A percentile compares a stretch with the other conserved stretches of the same genome.
Conservation (phyloP, 345 rosid species). For the Brassica cretica region DNA sequence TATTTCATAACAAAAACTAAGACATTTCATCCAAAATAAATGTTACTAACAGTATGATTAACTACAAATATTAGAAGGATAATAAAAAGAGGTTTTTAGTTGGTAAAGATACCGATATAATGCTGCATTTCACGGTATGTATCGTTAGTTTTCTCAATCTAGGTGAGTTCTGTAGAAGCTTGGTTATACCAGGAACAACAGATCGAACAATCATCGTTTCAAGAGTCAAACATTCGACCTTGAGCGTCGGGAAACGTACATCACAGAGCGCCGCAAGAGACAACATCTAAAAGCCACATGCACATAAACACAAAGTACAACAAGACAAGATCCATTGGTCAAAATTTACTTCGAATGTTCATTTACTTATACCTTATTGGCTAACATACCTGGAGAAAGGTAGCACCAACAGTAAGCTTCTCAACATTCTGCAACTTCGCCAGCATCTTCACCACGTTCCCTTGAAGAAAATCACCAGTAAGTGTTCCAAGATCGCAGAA, state of each 20-base stretch:
- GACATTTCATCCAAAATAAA: not conserved
- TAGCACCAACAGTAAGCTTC: conserved; percentile 35
- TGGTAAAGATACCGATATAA: conserved; percentile 33
- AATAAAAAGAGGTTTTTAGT: not conserved
- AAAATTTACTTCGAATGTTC: not conserved
- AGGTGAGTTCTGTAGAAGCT: conserved; percentile 37
- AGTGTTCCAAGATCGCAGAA: conserved; percentile 26
- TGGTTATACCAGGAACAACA: conserved; percentile 39
- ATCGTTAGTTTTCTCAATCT: conserved; percentile 37
- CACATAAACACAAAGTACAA: not conserved
- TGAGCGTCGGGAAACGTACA: conserved; percentile 30
- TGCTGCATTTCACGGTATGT: conserved; percentile 34
- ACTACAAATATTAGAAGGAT: not conserved
- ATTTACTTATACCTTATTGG: not conserved
- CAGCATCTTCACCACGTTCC: conserved; percentile 30
- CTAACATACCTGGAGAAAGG: conserved; percentile 38
- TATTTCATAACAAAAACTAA: not conserved
- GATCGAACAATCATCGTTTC: conserved; percentile 35
- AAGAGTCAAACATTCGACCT: conserved; percentile 32
- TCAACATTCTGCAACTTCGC: conserved; percentile 19
- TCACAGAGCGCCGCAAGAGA: conserved; percentile 32
- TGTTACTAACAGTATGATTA: not conserved
- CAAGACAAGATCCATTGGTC: conserved; percentile 2
- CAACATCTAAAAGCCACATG: conserved; percentile 23
- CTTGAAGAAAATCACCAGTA: conserved; percentile 22